Evolutionary conservation across 371 early-diverging fungal species (phyloP).

Genomic region (Syncephalastrum sp.): DNA sequence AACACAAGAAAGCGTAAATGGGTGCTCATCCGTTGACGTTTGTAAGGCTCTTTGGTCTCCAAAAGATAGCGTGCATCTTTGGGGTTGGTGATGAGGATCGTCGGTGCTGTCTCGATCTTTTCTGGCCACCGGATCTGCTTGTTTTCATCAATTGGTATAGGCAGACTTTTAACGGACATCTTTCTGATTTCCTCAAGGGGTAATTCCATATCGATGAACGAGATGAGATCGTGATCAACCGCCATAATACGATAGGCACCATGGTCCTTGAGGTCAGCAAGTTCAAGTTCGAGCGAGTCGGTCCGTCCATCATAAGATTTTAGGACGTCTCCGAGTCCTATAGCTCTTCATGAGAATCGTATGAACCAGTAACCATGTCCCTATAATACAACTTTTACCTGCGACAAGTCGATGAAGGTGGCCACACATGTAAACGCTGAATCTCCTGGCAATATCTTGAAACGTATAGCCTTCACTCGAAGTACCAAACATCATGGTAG

Average conservation of each 20-base stretch:
- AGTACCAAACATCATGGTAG: slow-evolving; percentile 72
- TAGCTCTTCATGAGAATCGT: not conserved
- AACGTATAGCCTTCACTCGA: slow-evolving; percentile 62
- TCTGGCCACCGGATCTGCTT: slow-evolving; percentile 26
- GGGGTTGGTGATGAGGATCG: slow-evolving; percentile 86
- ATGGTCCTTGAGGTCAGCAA: slow-evolving; percentile 87
- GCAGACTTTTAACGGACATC: slow-evolving; percentile 26
- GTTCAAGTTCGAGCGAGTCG: slow-evolving; percentile 78
- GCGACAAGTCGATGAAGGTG: slow-evolving; percentile 81
- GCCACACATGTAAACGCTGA: slow-evolving; percentile 82
- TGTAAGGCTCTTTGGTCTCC: slow-evolving; percentile 70
- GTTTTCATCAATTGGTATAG: slow-evolving; percentile 12
- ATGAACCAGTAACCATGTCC: not conserved
- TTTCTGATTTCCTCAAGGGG: slow-evolving; percentile 45
- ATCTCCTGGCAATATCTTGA: slow-evolving; percentile 55
- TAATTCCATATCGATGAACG: slow-evolving; percentile 73
- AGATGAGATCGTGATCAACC: slow-evolving; percentile 85
- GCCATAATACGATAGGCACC: slow-evolving; percentile 81
- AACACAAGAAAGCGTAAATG: slow-evolving; percentile 79
- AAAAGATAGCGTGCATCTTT: slow-evolving; percentile 80
- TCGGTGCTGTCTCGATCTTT: slow-evolving; percentile 54
- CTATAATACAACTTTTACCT: slow-evolving; percentile 34
- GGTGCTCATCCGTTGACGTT: slow-evolving; percentile 56
- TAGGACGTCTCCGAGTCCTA: slow-evolving; percentile 66
- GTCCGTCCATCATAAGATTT: slow-evolving; percentile 60